phyloP scores from a whole-genome alignment of 176 grass and related monocot species.

The Raddia guianensis region DNA sequence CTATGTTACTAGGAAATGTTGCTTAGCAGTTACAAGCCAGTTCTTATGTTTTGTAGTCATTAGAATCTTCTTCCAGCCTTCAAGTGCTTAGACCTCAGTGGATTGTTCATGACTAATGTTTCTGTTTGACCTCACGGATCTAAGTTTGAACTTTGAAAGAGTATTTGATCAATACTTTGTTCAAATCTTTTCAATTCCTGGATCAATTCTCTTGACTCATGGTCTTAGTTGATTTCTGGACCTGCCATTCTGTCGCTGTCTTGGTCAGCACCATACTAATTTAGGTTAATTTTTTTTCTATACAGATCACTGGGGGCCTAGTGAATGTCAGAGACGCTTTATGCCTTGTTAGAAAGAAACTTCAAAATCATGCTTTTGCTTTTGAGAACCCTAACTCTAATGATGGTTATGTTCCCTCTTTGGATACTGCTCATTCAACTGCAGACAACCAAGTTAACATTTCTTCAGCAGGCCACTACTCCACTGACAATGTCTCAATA shows the following conservation, averaged over 20 bases:
- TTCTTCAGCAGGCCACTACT: conserved; percentile 23
- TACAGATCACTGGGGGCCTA: conserved; percentile 47
- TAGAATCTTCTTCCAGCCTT: conserved; percentile 11
- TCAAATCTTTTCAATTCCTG: not conserved
- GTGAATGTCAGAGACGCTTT: conserved; percentile 45
- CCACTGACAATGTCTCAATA: conserved; percentile 3
- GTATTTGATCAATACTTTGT: not conserved
- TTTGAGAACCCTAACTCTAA: not conserved
- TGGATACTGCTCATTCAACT: conserved; percentile 36
- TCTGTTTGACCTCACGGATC: not conserved
- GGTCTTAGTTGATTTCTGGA: conserved; percentile 16
- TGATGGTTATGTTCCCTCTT: conserved; percentile 16
- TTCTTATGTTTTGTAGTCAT: conserved; percentile 2
- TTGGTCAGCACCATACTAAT: conserved; percentile 15
- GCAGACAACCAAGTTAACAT: conserved; percentile 14
- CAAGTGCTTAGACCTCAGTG: not conserved
- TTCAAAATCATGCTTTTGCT: conserved; percentile 46
- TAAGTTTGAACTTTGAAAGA: not conserved
- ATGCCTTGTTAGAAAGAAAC: conserved; percentile 36
- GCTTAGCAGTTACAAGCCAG: not conserved
- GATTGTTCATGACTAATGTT: conserved; percentile 10
- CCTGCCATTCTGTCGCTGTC: not conserved
- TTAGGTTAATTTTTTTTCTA: conserved; percentile 19
- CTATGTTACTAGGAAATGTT: not conserved
- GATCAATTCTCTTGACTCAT: not conserved